Evolutionary conservation across 2,329 filamentous ascomycete species (phyloP), one percentile per base, ranked within the genome.

Genomic region (Colletotrichum costaricense): DNA sequence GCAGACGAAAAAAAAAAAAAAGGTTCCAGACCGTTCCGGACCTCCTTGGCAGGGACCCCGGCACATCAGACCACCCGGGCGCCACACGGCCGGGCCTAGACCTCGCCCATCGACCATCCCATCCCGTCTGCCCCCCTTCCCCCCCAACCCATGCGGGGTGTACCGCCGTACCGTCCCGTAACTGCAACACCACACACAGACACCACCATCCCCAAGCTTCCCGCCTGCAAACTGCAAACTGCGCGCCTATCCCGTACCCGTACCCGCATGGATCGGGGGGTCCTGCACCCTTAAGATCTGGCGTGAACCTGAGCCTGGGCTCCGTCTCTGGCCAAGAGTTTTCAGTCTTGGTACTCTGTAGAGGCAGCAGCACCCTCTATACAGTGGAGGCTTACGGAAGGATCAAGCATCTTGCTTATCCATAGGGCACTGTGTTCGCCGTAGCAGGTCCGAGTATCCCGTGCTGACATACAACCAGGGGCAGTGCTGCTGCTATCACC

Each of bases 1-100:
- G 30, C 30, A 30, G 30, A 30, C 30, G 2, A 8, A 30, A 16
- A 26, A 30, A 58, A 58, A n/a, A 46, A 49, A 55, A 24, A 24
- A 30, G 42, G 67, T 65, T 73, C 70, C 62, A 70, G 70, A 60
- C 67, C 70, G 38, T 56, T 70, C 65, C 59, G 70, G 70, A 59
- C 67, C 35, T 28, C 19, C 66, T 70, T 65, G 60, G 60, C 70
- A 73, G 60, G 60, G 67, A 62, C 59, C 70, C 70, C 70, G 46
- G 70, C 49, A 46, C 56, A 62, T 70, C 70, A 73, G 60, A 65
- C 67, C 67, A 70, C 56, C 24, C 16, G 33, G 33, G 56, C 46
- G 35, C 70, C 67, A 73, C 54, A 30, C n/a, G 60, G 70, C 46
- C 28, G 67, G 70, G 67, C 65, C 70, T 55, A 65, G 70, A 73